Conservation (phyloP, 2,329 filamentous ascomycete genomes). For the Penicillium sp. region DNA sequence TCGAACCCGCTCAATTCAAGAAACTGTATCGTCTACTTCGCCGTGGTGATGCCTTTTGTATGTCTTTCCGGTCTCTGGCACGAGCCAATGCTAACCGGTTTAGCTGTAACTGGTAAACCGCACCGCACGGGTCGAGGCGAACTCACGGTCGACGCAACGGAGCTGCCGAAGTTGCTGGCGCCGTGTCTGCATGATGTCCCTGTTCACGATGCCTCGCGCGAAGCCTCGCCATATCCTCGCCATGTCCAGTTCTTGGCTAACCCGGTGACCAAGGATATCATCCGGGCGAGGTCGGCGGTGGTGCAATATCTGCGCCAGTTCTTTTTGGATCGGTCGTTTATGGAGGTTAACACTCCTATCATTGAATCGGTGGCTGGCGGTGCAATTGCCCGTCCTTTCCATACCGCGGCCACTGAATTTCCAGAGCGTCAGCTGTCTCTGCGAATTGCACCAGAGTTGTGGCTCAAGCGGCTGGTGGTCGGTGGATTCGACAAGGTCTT, state of each 20-base stretch:
- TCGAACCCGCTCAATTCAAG: constrained; percentile 49
- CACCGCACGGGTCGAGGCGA: constrained; percentile 68
- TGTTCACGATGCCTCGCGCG: constrained; percentile 61
- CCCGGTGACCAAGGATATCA: constrained; percentile 59
- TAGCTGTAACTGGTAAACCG: constrained; percentile 66
- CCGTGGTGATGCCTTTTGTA: constrained; percentile 80
- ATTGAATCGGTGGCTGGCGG: constrained; percentile 79
- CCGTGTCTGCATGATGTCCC: constrained; percentile 79
- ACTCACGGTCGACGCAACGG: constrained; percentile 64
- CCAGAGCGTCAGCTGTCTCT: constrained; percentile 67
- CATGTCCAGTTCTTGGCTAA: constrained; percentile 86
- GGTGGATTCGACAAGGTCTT: constrained; percentile 86
- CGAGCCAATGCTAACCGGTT: constrained; percentile 8
- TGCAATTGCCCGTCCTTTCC: constrained; percentile 79
- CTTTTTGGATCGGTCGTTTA: constrained; percentile 66
- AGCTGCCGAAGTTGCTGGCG: constrained; percentile 67
- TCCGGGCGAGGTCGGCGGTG: constrained; percentile 70
- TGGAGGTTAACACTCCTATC: constrained; percentile 89
- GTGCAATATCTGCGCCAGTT: constrained; percentile 69
- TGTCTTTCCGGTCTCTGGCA: constrained; percentile 36
- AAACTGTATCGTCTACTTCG: constrained; percentile 62
- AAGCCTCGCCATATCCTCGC: constrained; percentile 69
- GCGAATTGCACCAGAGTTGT: constrained; percentile 88
- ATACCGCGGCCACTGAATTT: constrained; percentile 73
- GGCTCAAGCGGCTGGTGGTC: constrained; percentile 86